Evolutionary conservation across 1,284 basidiomycete species (phyloP), one percentile per base, ranked within the genome.

Genomic region (Wolfiporia cocos): DNA sequence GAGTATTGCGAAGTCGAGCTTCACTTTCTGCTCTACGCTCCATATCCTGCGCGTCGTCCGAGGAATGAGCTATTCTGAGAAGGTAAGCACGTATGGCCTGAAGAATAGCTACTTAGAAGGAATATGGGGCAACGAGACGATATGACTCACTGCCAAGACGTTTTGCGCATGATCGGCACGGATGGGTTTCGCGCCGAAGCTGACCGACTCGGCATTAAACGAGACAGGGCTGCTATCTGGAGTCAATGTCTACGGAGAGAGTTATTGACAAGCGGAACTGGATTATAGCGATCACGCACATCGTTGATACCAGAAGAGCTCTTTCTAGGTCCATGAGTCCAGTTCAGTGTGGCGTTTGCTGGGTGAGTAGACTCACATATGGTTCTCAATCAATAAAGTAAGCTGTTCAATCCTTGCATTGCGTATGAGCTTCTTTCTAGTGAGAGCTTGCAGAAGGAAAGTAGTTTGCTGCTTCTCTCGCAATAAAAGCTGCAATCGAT

Each of bases 1-100:
- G n/a, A 3, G 44, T 41, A 2, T 39, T 17, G 7, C 45, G 46
- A 5, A 54, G 42, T 17, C 47, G 40, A 0, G 29, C 32, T 23
- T 50, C 44, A 2, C 41, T 37, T 1, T 42, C 38, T 6, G 38
- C 39, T 7, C 19, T 29, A 23, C 28, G 5, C 19, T 19, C 15
- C 22, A 15, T 3, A 34, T 41, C 15, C 36, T 38, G 6, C n/a
- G n/a, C n/a, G n/a, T n/a, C n/a, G n/a, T n/a, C n/a, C n/a, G n/a
- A n/a, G n/a, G n/a, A n/a, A n/a, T n/a, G n/a, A n/a, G n/a, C n/a
- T n/a, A n/a, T n/a, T n/a, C n/a, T n/a, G n/a, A n/a, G n/a, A n/a
- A n/a, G n/a, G n/a, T n/a, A n/a, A n/a, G n/a, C n/a, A n/a, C n/a
- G n/a, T n/a, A n/a, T n/a, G n/a, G n/a, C n/a, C n/a, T n/a, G n/a